A percentile compares a stretch with the other conserved stretches of the same genome.
These are phyloP conservation scores for Coriolopsis trogii DNA, from an alignment of 1,284 basidiomycete genomes.

Conservation along the genomic window DNA sequence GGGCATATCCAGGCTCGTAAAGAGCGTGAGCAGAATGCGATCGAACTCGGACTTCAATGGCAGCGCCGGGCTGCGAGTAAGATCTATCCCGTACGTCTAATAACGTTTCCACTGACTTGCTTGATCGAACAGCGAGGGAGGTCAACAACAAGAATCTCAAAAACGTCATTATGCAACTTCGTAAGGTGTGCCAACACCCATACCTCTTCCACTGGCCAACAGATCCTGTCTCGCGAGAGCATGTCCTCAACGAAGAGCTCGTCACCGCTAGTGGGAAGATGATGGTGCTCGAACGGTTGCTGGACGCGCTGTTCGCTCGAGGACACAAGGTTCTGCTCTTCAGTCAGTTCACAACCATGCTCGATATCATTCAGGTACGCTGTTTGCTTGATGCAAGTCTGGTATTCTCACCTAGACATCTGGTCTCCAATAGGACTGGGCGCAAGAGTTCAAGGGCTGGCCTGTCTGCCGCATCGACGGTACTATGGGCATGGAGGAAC, in stretches of 20 bases:
- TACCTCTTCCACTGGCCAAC: conserved; percentile 91
- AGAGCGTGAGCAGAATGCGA: conserved; percentile 41
- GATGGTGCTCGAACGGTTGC: conserved; percentile 89
- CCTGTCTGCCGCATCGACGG: conserved; percentile 91
- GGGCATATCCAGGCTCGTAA: conserved; percentile 37
- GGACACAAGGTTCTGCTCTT: conserved; percentile 94
- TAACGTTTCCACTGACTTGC: conserved; percentile 3
- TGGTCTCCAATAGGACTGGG: conserved; percentile 71
- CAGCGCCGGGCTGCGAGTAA: conserved; percentile 62
- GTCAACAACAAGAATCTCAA: conserved; percentile 93
- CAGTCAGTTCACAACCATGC: conserved; percentile 94
- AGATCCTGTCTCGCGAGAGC: conserved; percentile 62
- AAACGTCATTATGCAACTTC: conserved; percentile 94
- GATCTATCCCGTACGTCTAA: conserved; percentile 29
- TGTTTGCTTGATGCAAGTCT: too few relatives aligned
- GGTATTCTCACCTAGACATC: too few relatives aligned
- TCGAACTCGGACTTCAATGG: conserved; percentile 55
- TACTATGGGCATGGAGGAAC: conserved; percentile 72
- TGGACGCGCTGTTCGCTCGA: conserved; percentile 81
- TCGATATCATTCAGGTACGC: conserved; percentile 88
- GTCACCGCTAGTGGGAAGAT: conserved; percentile 94
- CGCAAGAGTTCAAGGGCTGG: conserved; percentile 79
- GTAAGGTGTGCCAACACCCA: conserved; percentile 94
- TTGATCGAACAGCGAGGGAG: conserved; percentile 59
- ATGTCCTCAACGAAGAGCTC: conserved; percentile 73